Percentiles rank a stretch among this genome's conserved stretches.
Conservation (phyloP, 2,329 filamentous ascomycete species). For the Phialemoniopsis sp. region DNA sequence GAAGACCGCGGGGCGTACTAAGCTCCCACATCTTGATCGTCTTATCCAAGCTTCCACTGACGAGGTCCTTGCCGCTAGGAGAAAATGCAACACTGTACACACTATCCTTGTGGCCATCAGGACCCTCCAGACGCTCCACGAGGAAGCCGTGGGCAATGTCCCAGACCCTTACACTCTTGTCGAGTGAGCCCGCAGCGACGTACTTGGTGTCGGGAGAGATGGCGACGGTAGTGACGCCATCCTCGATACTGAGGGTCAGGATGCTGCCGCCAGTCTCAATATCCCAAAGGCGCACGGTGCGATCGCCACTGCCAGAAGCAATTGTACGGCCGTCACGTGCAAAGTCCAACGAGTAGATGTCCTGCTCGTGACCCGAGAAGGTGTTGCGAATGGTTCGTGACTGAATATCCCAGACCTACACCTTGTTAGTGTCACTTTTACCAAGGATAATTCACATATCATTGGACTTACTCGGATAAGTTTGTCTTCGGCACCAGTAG, state of each 20-base stretch:
- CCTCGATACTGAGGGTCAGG: slow-evolving; percentile 85
- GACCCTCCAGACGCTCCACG: slow-evolving; percentile 86
- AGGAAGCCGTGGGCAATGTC: slow-evolving; percentile 83
- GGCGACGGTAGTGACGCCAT: slow-evolving; percentile 94
- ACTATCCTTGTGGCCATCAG: slow-evolving; percentile 92
- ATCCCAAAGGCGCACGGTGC: slow-evolving; percentile 95
- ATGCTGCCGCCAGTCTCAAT: slow-evolving; percentile 80
- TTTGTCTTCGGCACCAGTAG: slow-evolving; percentile 96
- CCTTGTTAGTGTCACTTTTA: slow-evolving; percentile 6
- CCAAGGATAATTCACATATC: slow-evolving; percentile 7
- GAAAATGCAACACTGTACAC: slow-evolving; percentile 97
- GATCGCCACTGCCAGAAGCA: slow-evolving; percentile 90
- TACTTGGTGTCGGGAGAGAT: slow-evolving; percentile 94
- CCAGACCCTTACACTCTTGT: slow-evolving; percentile 98
- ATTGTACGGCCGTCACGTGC: slow-evolving; percentile 90
- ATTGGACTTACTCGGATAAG: slow-evolving; percentile 72
- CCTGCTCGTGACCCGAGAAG: slow-evolving; percentile 96
- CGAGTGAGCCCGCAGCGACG: slow-evolving; percentile 89
- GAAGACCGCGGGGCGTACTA: slow-evolving; percentile 63
- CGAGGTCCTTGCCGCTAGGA: slow-evolving; percentile 86
- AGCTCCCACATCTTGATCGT: slow-evolving; percentile 99
- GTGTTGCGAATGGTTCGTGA: slow-evolving; percentile 81
- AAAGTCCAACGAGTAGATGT: slow-evolving; percentile 96
- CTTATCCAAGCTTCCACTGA: slow-evolving; percentile 93
- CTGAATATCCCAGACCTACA: slow-evolving; percentile 89